phyloP scores from a whole-genome alignment of 148 eudicot genomes.

The Dianthus caryophyllus region DNA sequence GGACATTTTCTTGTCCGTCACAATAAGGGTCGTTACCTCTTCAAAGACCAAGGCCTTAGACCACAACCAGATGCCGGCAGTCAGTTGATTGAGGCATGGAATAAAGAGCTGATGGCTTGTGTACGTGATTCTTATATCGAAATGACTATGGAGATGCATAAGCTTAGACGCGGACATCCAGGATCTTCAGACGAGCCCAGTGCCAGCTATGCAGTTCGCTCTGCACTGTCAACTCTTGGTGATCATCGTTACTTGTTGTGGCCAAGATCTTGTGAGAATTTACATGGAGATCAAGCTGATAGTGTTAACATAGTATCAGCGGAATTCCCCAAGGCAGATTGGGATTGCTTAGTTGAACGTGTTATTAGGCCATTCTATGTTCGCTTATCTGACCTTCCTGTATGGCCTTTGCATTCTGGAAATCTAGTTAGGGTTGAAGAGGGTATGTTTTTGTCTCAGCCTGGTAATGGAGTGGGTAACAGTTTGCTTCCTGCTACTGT shows the following conservation, averaged over 20 bases:
- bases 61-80: slow-evolving; percentile 77
- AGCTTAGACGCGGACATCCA: slow-evolving; percentile 54
- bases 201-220: slow-evolving; percentile 37
- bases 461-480: slow-evolving; percentile 67
- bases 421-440: slow-evolving; percentile 82
- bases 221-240: slow-evolving; percentile 46
- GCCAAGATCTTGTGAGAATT: slow-evolving; percentile 63
- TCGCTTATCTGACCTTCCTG: slow-evolving; percentile 79
- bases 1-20: slow-evolving; percentile 93
- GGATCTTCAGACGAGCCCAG: slow-evolving; percentile 52
- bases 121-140: slow-evolving; percentile 91
- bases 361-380: slow-evolving; percentile 85
- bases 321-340: slow-evolving; percentile 54
- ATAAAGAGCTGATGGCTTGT: slow-evolving; percentile 88
- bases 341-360: slow-evolving; percentile 71
- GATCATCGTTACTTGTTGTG: slow-evolving; percentile 72
- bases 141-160: slow-evolving; percentile 63
- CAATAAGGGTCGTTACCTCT: slow-evolving; percentile 85
- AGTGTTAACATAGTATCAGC: slow-evolving; percentile 22
- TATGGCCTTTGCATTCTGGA: slow-evolving; percentile 94
- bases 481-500: slow-evolving; percentile 85
- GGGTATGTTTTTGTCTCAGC: slow-evolving; percentile 99
- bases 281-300: slow-evolving; percentile 31
- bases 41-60: slow-evolving; percentile 52
- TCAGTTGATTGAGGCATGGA: slow-evolving; percentile 95